Evolutionary conservation across 208 protist species (phyloP), one percentile per base, ranked within the genome.

Genomic region (Spongospora subterranea): DNA sequence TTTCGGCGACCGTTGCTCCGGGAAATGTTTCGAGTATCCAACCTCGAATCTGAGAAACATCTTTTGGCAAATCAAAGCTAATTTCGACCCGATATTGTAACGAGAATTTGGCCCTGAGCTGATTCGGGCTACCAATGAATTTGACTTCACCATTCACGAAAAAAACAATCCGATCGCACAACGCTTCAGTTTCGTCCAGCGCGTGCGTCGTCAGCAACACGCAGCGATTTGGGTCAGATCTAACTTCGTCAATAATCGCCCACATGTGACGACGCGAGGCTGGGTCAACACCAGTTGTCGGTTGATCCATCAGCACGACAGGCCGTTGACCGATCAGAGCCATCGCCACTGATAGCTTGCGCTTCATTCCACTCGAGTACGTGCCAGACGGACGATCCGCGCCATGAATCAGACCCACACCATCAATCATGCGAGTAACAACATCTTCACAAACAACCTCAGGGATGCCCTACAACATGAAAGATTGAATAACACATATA

Each of bases 261-360:
- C 95, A 96, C 53, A 96, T 89, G 0, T 24, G 0, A 46, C 95
- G 89, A 43, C 95, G 89, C 0, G 89, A 92, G 13, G 20, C 65
- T 35, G 91, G 91, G 39, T 92, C 91, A 88, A 92, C 92, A 24
- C 95, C 95, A n/a, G 71, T 82, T 20, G 71, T 40, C n/a, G 71
- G 71, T 35, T 82, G 17, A 82, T 82, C 71, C 35, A 43, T 39
- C 35, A 6, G 91, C 11, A 91, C 90, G 11, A 91, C 11, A 29
- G 90, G 90, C 1, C 77, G 90, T 24, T 89, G 13, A 17, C 90
- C 90, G 45, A 91, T 41, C 46, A 91, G 76, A 40, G 90, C 90
- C 11, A 91, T 89, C 29, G 20, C 90, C 0, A 91, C 90, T 24
- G 45, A 64, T 13, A 91, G 89, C 35, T 91, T 91, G n/a, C 89